Percentiles rank a stretch among this genome's conserved stretches.
Evolutionary conservation across 768 basidiomycete genomes (phyloP).

Genomic region (Rhodosporidiobolus sp.): DNA sequence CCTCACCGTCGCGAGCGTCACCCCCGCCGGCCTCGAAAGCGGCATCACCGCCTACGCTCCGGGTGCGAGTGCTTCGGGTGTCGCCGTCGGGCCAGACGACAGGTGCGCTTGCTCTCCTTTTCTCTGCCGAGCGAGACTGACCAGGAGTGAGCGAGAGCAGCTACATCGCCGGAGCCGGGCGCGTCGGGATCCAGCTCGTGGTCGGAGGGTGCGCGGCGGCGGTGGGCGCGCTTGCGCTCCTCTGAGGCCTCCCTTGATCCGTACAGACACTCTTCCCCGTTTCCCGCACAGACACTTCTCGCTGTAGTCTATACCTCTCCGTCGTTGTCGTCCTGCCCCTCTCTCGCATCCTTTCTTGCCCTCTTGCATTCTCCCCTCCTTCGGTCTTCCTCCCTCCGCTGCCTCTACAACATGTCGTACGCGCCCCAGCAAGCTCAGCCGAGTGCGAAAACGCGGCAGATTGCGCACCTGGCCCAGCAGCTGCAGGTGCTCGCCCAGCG

Average conservation of each 20-base stretch:
- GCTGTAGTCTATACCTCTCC: no score
- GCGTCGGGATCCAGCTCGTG: not conserved
- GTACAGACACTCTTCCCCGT: no score
- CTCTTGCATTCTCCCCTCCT: not conserved
- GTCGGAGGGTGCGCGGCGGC: no score
- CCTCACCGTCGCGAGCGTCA: conserved; percentile 4
- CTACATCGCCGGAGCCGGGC: conserved; percentile 3
- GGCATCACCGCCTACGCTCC: conserved; percentile 22
- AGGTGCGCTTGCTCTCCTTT: not conserved
- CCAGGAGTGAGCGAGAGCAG: not conserved
- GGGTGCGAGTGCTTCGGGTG: not conserved
- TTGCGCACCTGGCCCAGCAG: conserved; percentile 25
- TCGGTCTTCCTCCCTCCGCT: not conserved
- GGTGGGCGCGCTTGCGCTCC: no score
- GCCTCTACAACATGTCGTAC: not conserved
- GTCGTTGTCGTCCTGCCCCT: no score
- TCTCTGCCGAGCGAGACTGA: accelerated
- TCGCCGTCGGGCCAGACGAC: conserved; percentile 23
- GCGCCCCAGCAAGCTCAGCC: not conserved
- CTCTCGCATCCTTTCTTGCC: no score
- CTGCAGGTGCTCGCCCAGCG: conserved; percentile 46
- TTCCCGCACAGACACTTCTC: no score
- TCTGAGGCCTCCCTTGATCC: no score
- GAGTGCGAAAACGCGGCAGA: conserved; percentile 15
- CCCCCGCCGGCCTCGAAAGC: not conserved